These are phyloP conservation scores for Wickerhamia fluorescens DNA, from an alignment of 805 yeast species.

Conservation along the genomic window DNA sequence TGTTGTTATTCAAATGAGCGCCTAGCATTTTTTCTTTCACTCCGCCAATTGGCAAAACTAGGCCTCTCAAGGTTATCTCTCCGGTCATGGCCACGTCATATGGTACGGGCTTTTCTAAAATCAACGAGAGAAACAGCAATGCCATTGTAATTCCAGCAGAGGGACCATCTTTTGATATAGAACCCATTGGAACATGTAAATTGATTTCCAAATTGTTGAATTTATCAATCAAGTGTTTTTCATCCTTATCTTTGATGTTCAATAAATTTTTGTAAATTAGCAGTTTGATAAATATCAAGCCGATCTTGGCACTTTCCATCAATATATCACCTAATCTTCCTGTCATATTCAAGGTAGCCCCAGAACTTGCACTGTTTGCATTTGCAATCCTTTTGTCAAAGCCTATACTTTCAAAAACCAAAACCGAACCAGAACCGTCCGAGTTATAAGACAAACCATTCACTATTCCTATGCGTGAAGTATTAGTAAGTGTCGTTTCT, in stretches of 20 bases:
- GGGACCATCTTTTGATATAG: slow-evolving; percentile 42
- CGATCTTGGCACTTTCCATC: slow-evolving; percentile 75
- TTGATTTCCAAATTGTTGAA: slow-evolving; percentile 52
- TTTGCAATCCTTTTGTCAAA: slow-evolving; percentile 38
- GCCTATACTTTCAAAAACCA: slow-evolving; percentile 72
- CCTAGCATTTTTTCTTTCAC: slow-evolving; percentile 71
- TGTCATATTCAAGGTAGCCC: slow-evolving; percentile 51
- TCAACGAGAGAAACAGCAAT: slow-evolving; percentile 36
- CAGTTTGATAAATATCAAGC: slow-evolving; percentile 63
- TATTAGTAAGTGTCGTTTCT: slow-evolving; percentile 32
- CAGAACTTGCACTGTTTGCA: slow-evolving; percentile 16
- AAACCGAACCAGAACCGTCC: slow-evolving; percentile 77
- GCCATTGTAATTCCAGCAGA: slow-evolving; percentile 49
- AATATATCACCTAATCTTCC: slow-evolving; percentile 80
- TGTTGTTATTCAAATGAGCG: slow-evolving; percentile 62
- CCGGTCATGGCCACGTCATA: slow-evolving; percentile 75
- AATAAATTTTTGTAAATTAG: slow-evolving; percentile 32
- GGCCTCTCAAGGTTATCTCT: slow-evolving; percentile 72
- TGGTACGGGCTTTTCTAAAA: slow-evolving; percentile 38
- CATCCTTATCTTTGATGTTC: slow-evolving; percentile 23
- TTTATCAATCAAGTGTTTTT: slow-evolving; percentile 29
- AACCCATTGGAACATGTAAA: slow-evolving; percentile 44
- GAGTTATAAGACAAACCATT: slow-evolving; percentile 85
- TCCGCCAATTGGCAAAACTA: slow-evolving; percentile 78
- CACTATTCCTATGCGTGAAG: slow-evolving; percentile 56